Evolutionary conservation across 2,329 filamentous ascomycete species (phyloP), one percentile per base, ranked within the genome.

Genomic region (Fusarium coicis): DNA sequence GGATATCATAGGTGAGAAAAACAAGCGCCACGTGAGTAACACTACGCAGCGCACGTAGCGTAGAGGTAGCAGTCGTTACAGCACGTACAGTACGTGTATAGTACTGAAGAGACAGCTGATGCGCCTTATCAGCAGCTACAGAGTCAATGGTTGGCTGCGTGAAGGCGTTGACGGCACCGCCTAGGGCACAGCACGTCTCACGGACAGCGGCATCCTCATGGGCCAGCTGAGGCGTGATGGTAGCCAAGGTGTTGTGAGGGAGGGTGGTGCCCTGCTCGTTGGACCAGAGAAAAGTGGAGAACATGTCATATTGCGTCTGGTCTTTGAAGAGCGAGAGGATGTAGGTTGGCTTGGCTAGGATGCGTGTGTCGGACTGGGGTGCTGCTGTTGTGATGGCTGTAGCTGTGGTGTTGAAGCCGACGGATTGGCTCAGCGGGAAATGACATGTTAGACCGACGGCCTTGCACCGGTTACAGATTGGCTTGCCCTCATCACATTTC

Each of bases 401-500:
- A 32, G 42, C 40, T 43, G 37, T 39, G 4, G 49, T 37, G 23
- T 52, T 36, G 15, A 57, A 58, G 23, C 47, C 36, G 32, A 50
- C 55, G 40, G 46, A 30, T 30, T 56, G 53, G 47, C 56, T 44
- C 18, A 76, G 63, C 5, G 66, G 59, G 34, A 72, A 55, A 55
- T 70, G 65, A 19, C 74, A 76, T 23, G 49, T 34, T 37, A 68
- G 56, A 7, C 70, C 68, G 19, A 66, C 50, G 3, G 55, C 54
- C 4, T 70, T 50, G 44, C 76, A 77, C 36, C 60, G 54, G 30
- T 68, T 40, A 40, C 76, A 77, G 3, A 62, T 53, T 19, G 76
- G 76, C 37, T 58, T 76, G 4, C 49, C 64, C 32, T 77, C 72
- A 37, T 77, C 76, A 40, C 76, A 77, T 60, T 77, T 77, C 44